phyloP scores from a whole-genome alignment of 2,329 filamentous ascomycete species.

The Beauveria bassiana region DNA sequence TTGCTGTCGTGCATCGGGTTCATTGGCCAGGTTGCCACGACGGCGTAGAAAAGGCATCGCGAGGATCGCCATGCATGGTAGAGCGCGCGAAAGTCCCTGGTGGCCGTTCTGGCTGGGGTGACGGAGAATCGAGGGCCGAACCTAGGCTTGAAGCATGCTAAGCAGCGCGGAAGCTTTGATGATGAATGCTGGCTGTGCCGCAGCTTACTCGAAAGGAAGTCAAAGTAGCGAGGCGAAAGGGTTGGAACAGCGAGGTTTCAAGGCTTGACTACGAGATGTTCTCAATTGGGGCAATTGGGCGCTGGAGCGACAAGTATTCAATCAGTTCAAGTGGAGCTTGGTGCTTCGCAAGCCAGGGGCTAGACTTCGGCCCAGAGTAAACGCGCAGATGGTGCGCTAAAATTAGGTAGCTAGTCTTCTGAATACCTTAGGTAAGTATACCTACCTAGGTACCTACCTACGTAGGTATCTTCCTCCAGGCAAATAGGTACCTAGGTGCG shows the following conservation, averaged over 20 bases:
- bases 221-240: neutral
- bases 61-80: conserved; percentile 31
- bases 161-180: neutral
- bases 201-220: neutral
- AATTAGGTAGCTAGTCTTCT: neutral
- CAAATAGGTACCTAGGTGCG: too few species aligned
- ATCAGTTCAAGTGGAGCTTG: conserved; percentile 5
- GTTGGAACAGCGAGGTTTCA: neutral
- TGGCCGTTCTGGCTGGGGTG: conserved; percentile 8
- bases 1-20: conserved; percentile 48
- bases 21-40: conserved; percentile 52
- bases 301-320: neutral
- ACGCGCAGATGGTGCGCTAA: neutral
- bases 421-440: neutral
- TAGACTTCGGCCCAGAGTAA: neutral
- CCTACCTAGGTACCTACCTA: neutral
- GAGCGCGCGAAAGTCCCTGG: conserved; percentile 11
- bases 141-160: neutral
- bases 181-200: neutral
- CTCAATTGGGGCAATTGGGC: neutral
- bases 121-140: neutral
- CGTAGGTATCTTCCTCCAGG: too few species aligned
- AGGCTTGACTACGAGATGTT: neutral
- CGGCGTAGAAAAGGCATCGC: conserved; percentile 55
- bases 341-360: conserved; percentile 10